Percentiles rank a stretch among this genome's conserved stretches.
Conservation (phyloP, 176 grass and related monocot species). For the Tuctoria greenei region DNA sequence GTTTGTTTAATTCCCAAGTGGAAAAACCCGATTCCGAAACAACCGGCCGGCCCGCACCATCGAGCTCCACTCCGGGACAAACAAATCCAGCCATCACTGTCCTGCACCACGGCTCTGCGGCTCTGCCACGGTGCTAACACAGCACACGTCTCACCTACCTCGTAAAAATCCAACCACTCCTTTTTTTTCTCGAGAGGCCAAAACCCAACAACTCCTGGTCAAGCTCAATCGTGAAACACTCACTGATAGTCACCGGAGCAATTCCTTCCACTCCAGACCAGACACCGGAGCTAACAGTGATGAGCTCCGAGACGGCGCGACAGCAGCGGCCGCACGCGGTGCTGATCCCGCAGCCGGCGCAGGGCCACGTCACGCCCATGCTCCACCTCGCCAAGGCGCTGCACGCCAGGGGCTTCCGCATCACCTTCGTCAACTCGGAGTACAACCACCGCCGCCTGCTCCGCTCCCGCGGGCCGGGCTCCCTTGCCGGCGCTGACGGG, state of each 20-base stretch:
- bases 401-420: conserved; percentile 60
- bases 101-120: neutral
- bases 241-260: neutral
- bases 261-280: neutral
- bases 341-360: conserved; percentile 59
- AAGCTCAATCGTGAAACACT: neutral
- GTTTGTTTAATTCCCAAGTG: neutral
- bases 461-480: conserved; percentile 32
- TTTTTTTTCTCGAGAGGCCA: no score
- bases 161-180: neutral
- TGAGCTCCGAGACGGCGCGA: conserved; percentile 22
- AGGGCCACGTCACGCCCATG: conserved; percentile 83
- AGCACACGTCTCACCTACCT: neutral
- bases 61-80: neutral
- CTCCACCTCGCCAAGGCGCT: conserved; percentile 67
- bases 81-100: neutral
- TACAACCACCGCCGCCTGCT: conserved; percentile 70
- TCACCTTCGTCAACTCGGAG: conserved; percentile 82
- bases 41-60: neutral
- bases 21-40: neutral
- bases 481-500: conserved; percentile 42
- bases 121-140: neutral
- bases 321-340: conserved; percentile 45
- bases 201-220: neutral
- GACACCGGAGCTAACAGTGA: neutral